Percentiles rank a stretch among this genome's conserved stretches.
These are phyloP conservation scores for Paecilomyces variotii DNA, from an alignment of 2,329 filamentous ascomycete genomes.

Conservation along the genomic window DNA sequence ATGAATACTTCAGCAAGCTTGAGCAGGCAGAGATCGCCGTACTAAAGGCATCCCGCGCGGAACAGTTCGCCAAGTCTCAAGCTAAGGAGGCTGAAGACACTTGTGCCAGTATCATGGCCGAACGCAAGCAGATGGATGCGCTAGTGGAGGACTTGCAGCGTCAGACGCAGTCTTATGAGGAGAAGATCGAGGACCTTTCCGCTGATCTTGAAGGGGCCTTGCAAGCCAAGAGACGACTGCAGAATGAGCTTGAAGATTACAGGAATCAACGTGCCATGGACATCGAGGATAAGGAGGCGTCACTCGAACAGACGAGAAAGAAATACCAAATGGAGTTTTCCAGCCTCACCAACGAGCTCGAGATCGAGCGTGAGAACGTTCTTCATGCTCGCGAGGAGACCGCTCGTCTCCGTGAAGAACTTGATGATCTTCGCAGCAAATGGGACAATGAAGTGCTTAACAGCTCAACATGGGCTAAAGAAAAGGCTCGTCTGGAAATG, in stretches of 20 bases:
- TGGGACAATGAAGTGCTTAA: constrained; percentile 98
- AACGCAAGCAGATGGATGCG: constrained; percentile 82
- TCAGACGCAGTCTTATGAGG: constrained; percentile 81
- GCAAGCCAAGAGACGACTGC: constrained; percentile 86
- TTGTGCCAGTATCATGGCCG: constrained; percentile 81
- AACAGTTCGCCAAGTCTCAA: constrained; percentile 88
- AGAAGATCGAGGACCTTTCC: constrained; percentile 81
- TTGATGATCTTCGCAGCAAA: constrained; percentile 88
- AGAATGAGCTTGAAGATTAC: constrained; percentile 97
- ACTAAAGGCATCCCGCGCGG: constrained; percentile 80
- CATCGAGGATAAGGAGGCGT: constrained; percentile 91
- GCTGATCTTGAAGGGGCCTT: constrained; percentile 79
- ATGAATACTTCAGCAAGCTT: constrained; percentile 95
- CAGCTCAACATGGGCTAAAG: constrained; percentile 96
- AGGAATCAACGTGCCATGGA: constrained; percentile 90
- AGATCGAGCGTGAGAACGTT: constrained; percentile 85
- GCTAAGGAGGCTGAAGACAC: constrained; percentile 86
- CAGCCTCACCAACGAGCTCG: constrained; percentile 81
- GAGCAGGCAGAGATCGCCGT: constrained; percentile 96
- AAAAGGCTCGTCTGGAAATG: constrained; percentile 85
- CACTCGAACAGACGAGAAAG: constrained; percentile 92
- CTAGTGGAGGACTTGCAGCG: constrained; percentile 83
- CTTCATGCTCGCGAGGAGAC: constrained; percentile 79
- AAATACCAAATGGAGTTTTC: constrained; percentile 95
- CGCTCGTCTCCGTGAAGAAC: constrained; percentile 80